Base-by-base conservation (phyloP, 106 monocot genomes). In the Allium cepa region DNA sequence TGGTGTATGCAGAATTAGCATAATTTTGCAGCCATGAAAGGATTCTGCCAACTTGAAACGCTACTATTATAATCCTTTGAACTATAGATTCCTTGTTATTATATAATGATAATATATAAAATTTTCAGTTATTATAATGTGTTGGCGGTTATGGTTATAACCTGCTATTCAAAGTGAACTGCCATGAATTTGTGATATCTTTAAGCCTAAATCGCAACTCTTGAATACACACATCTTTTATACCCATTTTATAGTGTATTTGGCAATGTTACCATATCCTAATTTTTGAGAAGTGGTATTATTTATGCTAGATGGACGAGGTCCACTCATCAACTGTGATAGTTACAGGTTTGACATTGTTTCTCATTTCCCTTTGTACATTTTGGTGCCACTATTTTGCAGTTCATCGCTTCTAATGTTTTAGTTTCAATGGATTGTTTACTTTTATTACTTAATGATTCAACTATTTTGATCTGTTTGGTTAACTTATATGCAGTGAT, bases 271-370 rank as follows among this genome's bases (percentile, higher is more conserved):
- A 53, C 49, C 61, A 16, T 14, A 47, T 13, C 56, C 58, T 11
- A 69, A 52, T 48, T 60, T 62, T 11, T 72, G 50, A 52, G 68
- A 81, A 94, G 94, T 81, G 77, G 0, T 87, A 77, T 82, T 87
- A 90, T 90, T 89, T 90, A 51, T 94, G 90, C 73, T 94, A 90
- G 71, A 90, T 94, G 94, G 84, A 84, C 18, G 90, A 94, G 47
- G 75, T 94, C 56, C 62, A 68, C 49, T 49, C 80, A 8, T 83
- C 75, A 79, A 77, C 79, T 51, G 60, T 82, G 57, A 80, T 94
- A 27, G 53, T 53, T 68, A 86, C 89, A 82, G 94, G 94, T 94
- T 63, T 75, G 62, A 28, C 15, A 1, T 11, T 28, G 5, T 68
- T 56, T 14, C 27, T 65, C 4, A 10, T 67, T 67, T n/a, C 51